Percentiles rank a stretch among this genome's conserved stretches.
phyloP scores from a whole-genome alignment of 2,329 filamentous ascomycete species.

The Aspergillus sergii region DNA sequence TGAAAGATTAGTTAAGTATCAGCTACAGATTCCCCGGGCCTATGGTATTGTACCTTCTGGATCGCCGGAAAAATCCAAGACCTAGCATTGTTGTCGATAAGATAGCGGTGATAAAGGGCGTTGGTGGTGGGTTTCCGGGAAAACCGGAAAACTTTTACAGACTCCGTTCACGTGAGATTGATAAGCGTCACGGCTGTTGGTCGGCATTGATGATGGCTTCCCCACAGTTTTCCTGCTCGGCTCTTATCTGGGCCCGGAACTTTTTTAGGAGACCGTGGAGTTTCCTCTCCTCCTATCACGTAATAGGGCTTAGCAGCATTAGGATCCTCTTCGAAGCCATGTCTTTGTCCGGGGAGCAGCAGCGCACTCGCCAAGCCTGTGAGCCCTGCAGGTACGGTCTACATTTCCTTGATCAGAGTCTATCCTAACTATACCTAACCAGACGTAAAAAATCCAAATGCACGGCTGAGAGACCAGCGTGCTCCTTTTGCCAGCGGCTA shows the following conservation, averaged over 20 bases:
- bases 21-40: no score
- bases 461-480: conserved; percentile 10
- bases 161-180: neutral
- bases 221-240: neutral
- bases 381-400: conserved; percentile 13
- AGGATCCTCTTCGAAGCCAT: neutral
- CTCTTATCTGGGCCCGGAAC: neutral
- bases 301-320: no score
- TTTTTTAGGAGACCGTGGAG: neutral
- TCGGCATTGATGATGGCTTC: neutral
- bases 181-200: neutral
- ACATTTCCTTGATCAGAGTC: neutral
- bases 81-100: neutral
- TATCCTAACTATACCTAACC: neutral
- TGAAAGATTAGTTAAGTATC: no score
- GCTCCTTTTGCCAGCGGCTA: conserved; percentile 13
- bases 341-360: neutral
- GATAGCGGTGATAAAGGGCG: neutral
- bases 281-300: neutral
- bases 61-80: no score
- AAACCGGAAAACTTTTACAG: neutral
- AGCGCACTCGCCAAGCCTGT: conserved; percentile 11
- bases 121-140: neutral
- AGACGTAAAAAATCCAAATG: conserved; percentile 15
- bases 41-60: no score